A percentile compares a stretch with the other conserved stretches of the same genome.
phyloP scores from a whole-genome alignment of 192 early-diverging fungal species.

The Backusella australiensis region DNA sequence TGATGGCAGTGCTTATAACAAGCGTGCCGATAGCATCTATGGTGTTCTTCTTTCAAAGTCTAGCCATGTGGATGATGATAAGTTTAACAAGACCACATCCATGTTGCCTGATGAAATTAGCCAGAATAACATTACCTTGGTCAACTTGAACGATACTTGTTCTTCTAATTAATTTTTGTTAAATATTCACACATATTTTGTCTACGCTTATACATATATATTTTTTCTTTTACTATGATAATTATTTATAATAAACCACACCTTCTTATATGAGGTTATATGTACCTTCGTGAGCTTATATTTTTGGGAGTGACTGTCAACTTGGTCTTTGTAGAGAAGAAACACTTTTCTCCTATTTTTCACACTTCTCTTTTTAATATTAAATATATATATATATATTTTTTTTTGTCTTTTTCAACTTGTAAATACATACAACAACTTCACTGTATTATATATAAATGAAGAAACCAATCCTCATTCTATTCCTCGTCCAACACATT shows the following conservation, averaged over 20 bases:
- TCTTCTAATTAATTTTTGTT: not conserved
- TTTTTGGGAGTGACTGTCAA: not conserved
- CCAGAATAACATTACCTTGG: not conserved
- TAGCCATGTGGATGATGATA: not conserved
- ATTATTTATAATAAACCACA: not conserved
- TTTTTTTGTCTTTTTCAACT: not conserved
- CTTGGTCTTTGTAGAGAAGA: too few relatives aligned
- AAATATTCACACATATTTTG: too few relatives aligned
- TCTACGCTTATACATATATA: too few relatives aligned
- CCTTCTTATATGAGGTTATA: not conserved
- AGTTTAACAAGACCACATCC: not conserved
- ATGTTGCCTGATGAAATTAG: not conserved
- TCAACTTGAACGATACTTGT: constrained; percentile 3
- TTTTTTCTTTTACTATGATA: not conserved
- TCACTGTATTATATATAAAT: not conserved
- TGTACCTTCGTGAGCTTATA: not conserved
- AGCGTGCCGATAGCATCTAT: not conserved
- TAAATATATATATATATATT: too few relatives aligned
- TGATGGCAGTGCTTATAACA: not conserved
- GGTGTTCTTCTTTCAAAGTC: not conserved
- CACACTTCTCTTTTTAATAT: too few relatives aligned
- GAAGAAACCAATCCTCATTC: not conserved
- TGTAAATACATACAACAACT: not conserved
- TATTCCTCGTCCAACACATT: not conserved
- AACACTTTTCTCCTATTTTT: too few relatives aligned